Base-by-base conservation (phyloP, 2,329 filamentous ascomycete species). In the Triangularia verruculosa region DNA sequence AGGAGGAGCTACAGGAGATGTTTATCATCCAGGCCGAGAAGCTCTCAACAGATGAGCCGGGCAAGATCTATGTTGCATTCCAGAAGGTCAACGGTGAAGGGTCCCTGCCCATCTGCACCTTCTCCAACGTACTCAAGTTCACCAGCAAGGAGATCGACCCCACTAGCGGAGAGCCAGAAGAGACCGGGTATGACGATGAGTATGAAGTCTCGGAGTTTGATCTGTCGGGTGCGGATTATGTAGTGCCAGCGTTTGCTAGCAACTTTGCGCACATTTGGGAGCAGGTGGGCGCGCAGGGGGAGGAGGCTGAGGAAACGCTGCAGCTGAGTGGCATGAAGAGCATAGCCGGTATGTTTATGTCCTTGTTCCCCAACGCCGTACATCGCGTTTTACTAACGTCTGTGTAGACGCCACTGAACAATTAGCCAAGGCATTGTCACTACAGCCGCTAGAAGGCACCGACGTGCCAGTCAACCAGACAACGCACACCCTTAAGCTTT, bases 91-190 rank as follows among this genome's bases (percentile, higher is more conserved):
- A 84, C 64, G 93, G 91, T 62, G 91, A 92, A 71, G 83, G 81
- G 52, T 85, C 89, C n/a, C 89, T 96, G 76, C 88, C 93, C 4
- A 83, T 90, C 22, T 88, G 89, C 59, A 90, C 87, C 51, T 96
- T 99, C 78, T 92, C 91, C 69, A 99, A 98, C 78, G 82, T 92
- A 43, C 89, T 99, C 74, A 97, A 95, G 78, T 99, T 99, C 76
- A 97, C 93, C 17, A 95, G 90, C 82, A 98, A 97, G 80, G 95
- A 99, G 78, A 95, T 99, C 69, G 95, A 99, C 72, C 95, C 95
- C 5, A 90, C 90, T 25, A 97, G 92, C n/a, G 87, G 88, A 69
- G 93, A 97, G 78, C 91, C 94, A 0, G 95, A 99, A 76, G 93
- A 96, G 15, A 84, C 80, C 55, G 95, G 95, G 54, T 98, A 98